These are phyloP conservation scores for Beta vulgaris DNA, from an alignment of 148 eudicot species.

Conservation along the genomic window DNA sequence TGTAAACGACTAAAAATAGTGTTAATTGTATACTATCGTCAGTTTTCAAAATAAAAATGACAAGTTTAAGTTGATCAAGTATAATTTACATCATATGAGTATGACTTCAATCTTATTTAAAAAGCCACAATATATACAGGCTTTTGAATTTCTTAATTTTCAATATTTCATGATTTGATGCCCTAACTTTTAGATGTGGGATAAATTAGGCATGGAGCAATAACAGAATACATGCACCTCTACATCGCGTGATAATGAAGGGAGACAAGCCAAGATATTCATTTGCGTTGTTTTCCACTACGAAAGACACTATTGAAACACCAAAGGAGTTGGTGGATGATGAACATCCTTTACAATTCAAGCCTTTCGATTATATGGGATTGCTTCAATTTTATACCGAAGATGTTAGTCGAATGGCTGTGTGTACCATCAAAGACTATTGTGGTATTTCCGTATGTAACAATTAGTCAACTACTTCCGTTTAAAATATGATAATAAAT, in stretches of 20 bases:
- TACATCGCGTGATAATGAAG: conserved; percentile 52
- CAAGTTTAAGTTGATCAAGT: too few species aligned
- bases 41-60: too few species aligned
- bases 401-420: conserved; percentile 30
- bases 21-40: too few species aligned
- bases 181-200: background rate
- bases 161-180: conserved; percentile 8
- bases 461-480: too few species aligned
- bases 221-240: conserved; percentile 50
- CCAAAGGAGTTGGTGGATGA: conserved; percentile 55
- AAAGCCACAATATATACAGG: too few species aligned
- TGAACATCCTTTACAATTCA: conserved; percentile 46
- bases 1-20: too few species aligned
- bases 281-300: conserved; percentile 41
- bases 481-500: too few species aligned
- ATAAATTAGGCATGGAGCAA: conserved; percentile 70
- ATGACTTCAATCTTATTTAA: too few species aligned
- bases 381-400: conserved; percentile 42
- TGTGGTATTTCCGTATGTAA: conserved; percentile 16
- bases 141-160: too few species aligned
- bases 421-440: conserved; percentile 38
- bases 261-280: conserved; percentile 52
- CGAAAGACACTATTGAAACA: conserved; percentile 30
- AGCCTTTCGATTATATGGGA: conserved; percentile 44
- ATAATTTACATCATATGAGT: too few species aligned